These are phyloP conservation scores for Wickerhamiella nectarea DNA, from an alignment of 805 yeast species.

Conservation along the genomic window DNA sequence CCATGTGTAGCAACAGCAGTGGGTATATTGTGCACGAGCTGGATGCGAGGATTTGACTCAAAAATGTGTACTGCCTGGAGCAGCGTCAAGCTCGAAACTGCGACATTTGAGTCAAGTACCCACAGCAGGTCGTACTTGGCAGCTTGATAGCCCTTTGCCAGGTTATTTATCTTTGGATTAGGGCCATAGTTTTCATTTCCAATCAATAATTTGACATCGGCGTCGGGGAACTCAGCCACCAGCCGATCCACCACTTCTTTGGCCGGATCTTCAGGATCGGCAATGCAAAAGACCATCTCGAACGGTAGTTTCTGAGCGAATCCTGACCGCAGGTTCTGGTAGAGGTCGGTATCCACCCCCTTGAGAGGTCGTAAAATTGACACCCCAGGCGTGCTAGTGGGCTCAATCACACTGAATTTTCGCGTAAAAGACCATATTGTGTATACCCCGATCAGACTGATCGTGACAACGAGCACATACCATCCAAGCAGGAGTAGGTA, in stretches of 20 bases:
- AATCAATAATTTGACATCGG: slow-evolving; percentile 46
- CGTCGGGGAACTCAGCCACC: slow-evolving; percentile 38
- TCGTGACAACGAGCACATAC: neutral
- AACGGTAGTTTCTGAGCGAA: slow-evolving; percentile 59
- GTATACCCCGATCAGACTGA: neutral
- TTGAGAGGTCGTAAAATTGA: slow-evolving; percentile 71
- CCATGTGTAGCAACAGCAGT: slow-evolving; percentile 17
- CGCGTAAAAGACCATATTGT: neutral
- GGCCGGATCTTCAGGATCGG: slow-evolving; percentile 48
- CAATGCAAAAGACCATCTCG: slow-evolving; percentile 69
- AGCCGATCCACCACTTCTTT: slow-evolving; percentile 41
- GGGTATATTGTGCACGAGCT: slow-evolving; percentile 73
- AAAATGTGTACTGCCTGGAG: slow-evolving; percentile 42
- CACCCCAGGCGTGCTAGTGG: slow-evolving; percentile 38
- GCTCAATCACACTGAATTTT: neutral
- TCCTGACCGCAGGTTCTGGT: slow-evolving; percentile 51
- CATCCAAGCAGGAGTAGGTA: neutral
- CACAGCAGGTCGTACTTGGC: slow-evolving; percentile 67
- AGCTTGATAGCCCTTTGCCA: slow-evolving; percentile 59
- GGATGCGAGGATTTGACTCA: slow-evolving; percentile 33
- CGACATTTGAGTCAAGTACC: slow-evolving; percentile 78
- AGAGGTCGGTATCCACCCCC: slow-evolving; percentile 69
- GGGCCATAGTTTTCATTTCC: slow-evolving; percentile 51
- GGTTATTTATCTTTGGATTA: slow-evolving; percentile 77
- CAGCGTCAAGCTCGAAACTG: slow-evolving; percentile 55